phyloP scores from a whole-genome alignment of 2,329 filamentous ascomycete genomes.

The Colletotrichum sp. region DNA sequence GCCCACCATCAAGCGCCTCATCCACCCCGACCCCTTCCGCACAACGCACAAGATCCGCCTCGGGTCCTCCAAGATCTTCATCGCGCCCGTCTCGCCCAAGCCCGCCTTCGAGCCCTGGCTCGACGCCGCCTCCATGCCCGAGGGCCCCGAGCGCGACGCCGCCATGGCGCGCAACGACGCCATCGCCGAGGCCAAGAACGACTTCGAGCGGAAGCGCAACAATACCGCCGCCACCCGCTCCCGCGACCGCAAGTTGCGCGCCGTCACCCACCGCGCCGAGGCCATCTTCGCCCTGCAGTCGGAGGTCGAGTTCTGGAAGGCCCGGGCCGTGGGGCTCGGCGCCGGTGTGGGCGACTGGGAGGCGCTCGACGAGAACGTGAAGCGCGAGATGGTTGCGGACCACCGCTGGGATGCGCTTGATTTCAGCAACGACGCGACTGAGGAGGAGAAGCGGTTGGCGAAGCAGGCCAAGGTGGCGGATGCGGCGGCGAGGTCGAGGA shows the following conservation, averaged over 20 bases:
- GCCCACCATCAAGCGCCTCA: neutral
- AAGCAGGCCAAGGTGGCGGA: neutral
- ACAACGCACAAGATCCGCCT: neutral
- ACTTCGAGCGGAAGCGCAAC: slow-evolving; percentile 36
- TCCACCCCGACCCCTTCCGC: neutral
- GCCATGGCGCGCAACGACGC: slow-evolving; percentile 26
- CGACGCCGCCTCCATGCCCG: slow-evolving; percentile 14
- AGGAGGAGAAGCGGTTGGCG: neutral
- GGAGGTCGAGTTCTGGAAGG: slow-evolving; percentile 26
- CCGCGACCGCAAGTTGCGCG: slow-evolving; percentile 23
- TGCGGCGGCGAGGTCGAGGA: neutral
- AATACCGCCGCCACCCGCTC: slow-evolving; percentile 43
- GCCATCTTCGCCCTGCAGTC: slow-evolving; percentile 23
- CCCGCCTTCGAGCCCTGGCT: slow-evolving; percentile 19
- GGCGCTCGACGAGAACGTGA: slow-evolving; percentile 18
- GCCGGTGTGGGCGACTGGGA: slow-evolving; percentile 26
- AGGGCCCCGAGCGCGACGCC: slow-evolving; percentile 14
- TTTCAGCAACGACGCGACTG: neutral
- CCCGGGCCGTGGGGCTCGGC: slow-evolving; percentile 28
- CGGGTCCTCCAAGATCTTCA: neutral
- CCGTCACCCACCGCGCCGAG: slow-evolving; percentile 29
- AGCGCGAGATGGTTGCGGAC: slow-evolving; percentile 24
- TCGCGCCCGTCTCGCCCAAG: neutral
- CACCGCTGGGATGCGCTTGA: slow-evolving; percentile 24
- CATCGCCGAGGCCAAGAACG: slow-evolving; percentile 28